phyloP scores from a whole-genome alignment of 2,329 filamentous ascomycete species.

The Cercospora zeina region DNA sequence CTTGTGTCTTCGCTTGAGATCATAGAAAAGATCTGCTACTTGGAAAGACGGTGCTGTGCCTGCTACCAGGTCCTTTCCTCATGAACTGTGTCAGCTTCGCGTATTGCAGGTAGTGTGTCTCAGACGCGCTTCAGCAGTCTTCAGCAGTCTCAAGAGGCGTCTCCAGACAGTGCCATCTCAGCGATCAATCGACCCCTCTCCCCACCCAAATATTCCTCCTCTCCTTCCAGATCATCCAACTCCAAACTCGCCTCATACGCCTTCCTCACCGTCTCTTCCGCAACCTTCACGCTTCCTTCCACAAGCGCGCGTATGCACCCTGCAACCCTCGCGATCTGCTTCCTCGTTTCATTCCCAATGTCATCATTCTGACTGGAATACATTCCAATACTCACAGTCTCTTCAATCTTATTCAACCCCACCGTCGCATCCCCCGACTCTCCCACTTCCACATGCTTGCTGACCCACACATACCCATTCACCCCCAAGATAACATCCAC shows the following conservation, averaged over 20 bases:
- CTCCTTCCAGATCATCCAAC: conserved; percentile 62
- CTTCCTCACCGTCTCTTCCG: conserved; percentile 81
- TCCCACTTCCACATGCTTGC: conserved; percentile 67
- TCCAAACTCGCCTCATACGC: conserved; percentile 83
- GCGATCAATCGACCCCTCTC: conserved; percentile 43
- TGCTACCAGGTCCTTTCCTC: neutral
- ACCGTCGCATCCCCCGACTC: conserved; percentile 52
- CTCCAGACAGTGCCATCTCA: conserved; percentile 38
- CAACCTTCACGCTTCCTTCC: conserved; percentile 77
- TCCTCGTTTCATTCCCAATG: conserved; percentile 72
- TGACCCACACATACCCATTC: conserved; percentile 94
- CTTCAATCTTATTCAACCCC: conserved; percentile 81
- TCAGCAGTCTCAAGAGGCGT: conserved; percentile 3
- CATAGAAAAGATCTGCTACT: neutral
- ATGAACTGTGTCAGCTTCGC: neutral
- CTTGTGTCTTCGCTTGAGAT: neutral
- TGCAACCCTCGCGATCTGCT: conserved; percentile 81
- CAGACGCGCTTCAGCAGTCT: neutral
- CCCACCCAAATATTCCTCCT: conserved; percentile 49
- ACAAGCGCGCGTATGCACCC: conserved; percentile 81
- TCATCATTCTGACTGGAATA: conserved; percentile 95
- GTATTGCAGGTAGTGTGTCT: neutral
- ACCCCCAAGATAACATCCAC: conserved; percentile 89
- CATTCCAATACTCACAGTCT: conserved; percentile 78
- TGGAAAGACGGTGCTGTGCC: neutral